Evolutionary conservation across 2,329 filamentous ascomycete species (phyloP).

Genomic region (Aspergillus sergii): DNA sequence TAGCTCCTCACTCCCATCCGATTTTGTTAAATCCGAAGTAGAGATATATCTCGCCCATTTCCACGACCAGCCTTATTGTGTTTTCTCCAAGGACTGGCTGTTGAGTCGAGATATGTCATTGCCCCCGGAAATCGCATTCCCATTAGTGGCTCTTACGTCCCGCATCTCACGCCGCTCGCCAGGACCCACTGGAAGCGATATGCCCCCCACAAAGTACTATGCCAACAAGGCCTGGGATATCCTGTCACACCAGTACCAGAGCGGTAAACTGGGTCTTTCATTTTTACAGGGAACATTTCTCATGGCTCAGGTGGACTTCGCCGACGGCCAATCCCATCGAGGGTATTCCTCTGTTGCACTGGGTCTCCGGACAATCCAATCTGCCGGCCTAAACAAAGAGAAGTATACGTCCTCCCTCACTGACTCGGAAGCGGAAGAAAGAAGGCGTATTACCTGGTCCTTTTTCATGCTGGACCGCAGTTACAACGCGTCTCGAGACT

Average conservation of each 20-base stretch:
- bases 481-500: conserved; percentile 28
- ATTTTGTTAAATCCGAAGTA: conserved; percentile 22
- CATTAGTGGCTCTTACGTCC: conserved; percentile 27
- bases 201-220: conserved; percentile 11
- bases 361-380: conserved; percentile 26
- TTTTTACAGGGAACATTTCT: conserved; percentile 29
- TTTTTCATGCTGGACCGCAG: conserved; percentile 31
- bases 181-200: background rate
- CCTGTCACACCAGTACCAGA: conserved; percentile 20
- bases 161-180: conserved; percentile 18
- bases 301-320: conserved; percentile 28
- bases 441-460: conserved; percentile 26
- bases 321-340: conserved; percentile 24
- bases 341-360: conserved; percentile 25
- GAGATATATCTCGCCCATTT: conserved; percentile 25
- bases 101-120: conserved; percentile 14
- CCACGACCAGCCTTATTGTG: conserved; percentile 30
- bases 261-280: conserved; percentile 18
- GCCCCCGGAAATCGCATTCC: conserved; percentile 23
- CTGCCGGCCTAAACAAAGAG: conserved; percentile 22
- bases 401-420: conserved; percentile 10
- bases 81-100: conserved; percentile 24
- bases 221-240: conserved; percentile 25
- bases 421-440: conserved; percentile 15
- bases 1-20: conserved; percentile 1